Evolutionary conservation across 1,139 yeast genomes (phyloP).

Genomic region (Arxiozyma heterogenica): DNA sequence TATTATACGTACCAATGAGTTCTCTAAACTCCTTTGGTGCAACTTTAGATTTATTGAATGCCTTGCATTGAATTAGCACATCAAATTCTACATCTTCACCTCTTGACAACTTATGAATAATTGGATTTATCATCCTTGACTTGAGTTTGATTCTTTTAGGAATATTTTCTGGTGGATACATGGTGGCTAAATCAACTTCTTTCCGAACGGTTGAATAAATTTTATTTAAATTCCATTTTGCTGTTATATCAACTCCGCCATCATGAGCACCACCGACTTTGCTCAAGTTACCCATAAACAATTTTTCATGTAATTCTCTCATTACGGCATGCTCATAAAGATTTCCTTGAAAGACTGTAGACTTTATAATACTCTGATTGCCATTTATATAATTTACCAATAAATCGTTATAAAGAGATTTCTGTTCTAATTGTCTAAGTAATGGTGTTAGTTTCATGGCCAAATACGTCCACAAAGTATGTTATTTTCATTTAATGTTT

Average conservation of each 20-base stretch:
- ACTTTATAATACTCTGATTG: slow-evolving; percentile 19
- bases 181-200: slow-evolving; percentile 24
- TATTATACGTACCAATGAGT: slow-evolving; percentile 46
- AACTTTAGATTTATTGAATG: slow-evolving; percentile 37
- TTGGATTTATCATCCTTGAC: slow-evolving; percentile 27
- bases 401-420: background rate
- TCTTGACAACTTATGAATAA: slow-evolving; percentile 10
- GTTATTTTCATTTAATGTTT: background rate
- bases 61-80: slow-evolving; percentile 52
- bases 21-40: slow-evolving; percentile 49
- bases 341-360: slow-evolving; percentile 59
- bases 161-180: slow-evolving; percentile 18
- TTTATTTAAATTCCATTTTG: slow-evolving; percentile 44
- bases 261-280: slow-evolving; percentile 65
- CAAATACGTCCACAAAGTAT: no score
- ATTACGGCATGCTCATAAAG: slow-evolving; percentile 54
- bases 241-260: slow-evolving; percentile 61
- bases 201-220: slow-evolving; percentile 24
- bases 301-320: slow-evolving; percentile 36
- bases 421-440: background rate
- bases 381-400: slow-evolving; percentile 12
- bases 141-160: slow-evolving; percentile 30
- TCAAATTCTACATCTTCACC: slow-evolving; percentile 18
- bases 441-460: background rate
- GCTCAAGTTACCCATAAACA: slow-evolving; percentile 34